A percentile compares a stretch with the other conserved stretches of the same genome.
phyloP scores from a whole-genome alignment of 2,329 filamentous ascomycete genomes.

The Exophiala dermatitidis region DNA sequence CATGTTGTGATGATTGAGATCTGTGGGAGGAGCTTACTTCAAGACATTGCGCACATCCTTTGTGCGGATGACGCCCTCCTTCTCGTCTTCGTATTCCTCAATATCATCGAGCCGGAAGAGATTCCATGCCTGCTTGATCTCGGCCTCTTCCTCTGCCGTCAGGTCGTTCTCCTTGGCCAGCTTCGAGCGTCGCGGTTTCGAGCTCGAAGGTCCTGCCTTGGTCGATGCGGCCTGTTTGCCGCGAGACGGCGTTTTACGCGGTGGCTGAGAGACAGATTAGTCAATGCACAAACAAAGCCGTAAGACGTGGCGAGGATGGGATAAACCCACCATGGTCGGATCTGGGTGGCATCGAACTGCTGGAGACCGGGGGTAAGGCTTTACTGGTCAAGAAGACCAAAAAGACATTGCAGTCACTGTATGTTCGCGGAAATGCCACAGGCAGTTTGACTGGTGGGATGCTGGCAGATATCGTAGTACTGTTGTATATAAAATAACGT shows the following conservation, averaged over 20 bases:
- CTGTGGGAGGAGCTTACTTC: constrained; percentile 48
- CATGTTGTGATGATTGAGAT: no score
- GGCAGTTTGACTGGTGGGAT: neutral
- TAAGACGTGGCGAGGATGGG: neutral
- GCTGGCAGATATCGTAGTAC: neutral
- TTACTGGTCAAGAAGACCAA: no score
- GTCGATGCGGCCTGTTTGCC: constrained; percentile 28
- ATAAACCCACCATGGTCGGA: neutral
- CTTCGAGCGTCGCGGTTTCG: constrained; percentile 62
- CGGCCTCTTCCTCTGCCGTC: constrained; percentile 71
- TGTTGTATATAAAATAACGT: neutral
- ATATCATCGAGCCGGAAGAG: constrained; percentile 55
- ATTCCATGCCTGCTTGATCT: constrained; percentile 83
- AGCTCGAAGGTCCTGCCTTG: constrained; percentile 27
- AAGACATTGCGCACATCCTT: constrained; percentile 64
- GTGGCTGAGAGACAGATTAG: constrained; percentile 4
- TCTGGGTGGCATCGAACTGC: neutral
- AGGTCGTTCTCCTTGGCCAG: constrained; percentile 90
- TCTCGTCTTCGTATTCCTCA: constrained; percentile 62
- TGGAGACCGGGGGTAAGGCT: neutral
- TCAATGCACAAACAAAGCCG: neutral
- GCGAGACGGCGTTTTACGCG: constrained; percentile 18
- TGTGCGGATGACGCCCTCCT: constrained; percentile 61
- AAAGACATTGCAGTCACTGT: no score
- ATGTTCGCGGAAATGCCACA: constrained; percentile 8